These are phyloP conservation scores for Trebouxia sp. DNA, from an alignment of 139 green algal genomes.

Conservation along the genomic window DNA sequence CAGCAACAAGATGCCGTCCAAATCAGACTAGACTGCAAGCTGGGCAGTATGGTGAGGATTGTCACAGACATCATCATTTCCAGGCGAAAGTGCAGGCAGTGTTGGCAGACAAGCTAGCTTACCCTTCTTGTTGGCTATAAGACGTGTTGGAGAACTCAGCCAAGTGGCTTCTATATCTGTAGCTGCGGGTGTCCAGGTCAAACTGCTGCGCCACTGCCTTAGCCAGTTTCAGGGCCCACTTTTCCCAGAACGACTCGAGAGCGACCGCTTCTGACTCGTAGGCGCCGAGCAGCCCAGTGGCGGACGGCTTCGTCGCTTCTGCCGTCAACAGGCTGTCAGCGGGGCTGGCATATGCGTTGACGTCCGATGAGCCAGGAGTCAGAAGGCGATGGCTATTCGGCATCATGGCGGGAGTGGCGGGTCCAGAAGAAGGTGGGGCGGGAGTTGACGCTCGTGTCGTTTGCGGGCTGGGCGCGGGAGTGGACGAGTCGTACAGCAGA, in stretches of 20 bases:
- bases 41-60: too few relatives aligned
- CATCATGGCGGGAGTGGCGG: not conserved
- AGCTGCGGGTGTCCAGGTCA: slow-evolving; percentile 2
- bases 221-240: slow-evolving; percentile 58
- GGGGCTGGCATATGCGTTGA: not conserved
- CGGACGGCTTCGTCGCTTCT: not conserved
- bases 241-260: slow-evolving; percentile 38
- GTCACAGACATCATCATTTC: too few relatives aligned
- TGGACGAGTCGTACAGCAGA: slow-evolving; percentile 26
- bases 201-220: slow-evolving; percentile 39
- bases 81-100: not conserved
- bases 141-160: slow-evolving; percentile 23
- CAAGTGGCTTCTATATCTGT: slow-evolving; percentile 26
- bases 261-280: slow-evolving; percentile 40
- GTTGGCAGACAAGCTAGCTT: not conserved
- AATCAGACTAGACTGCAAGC: too few relatives aligned
- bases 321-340: not conserved
- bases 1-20: too few relatives aligned
- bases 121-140: not conserved
- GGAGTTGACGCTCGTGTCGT: not conserved
- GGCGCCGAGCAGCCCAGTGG: not conserved
- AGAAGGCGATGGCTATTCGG: not conserved
- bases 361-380: not conserved
- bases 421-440: not conserved
- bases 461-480: not conserved